Evolutionary conservation across 805 yeast species (phyloP), one percentile per base, ranked within the genome.

Genomic region (Sugiyamaella boreocaroliniensis): DNA sequence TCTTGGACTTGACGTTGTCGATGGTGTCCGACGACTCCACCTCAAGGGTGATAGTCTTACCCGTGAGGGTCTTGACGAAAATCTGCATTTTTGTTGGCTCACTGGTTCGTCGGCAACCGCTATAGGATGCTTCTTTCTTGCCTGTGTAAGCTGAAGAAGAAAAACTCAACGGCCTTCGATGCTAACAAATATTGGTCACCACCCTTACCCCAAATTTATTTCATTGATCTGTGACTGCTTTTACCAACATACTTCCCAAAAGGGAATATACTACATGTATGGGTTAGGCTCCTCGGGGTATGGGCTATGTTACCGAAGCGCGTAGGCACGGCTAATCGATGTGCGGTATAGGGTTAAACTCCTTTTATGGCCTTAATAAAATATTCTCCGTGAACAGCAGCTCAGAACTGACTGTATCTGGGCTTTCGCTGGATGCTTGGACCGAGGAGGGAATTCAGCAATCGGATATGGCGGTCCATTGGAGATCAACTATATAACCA

Each of bases 1-100:
- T 89, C 82, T 89, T 89, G 68, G 95, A 79, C 81, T 89, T 90
- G 78, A 90, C 97, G 68, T 88, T 89, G 82, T 89, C 97, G 71
- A 92, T 89, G 60, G 97, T 89, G 81, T 90, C 97, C 56, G 96
- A 88, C 60, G 97, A 89, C 79, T 90, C 97, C 64, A 89, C 97
- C 80, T 90, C 97, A 64, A 90, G 83, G 72, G 97, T 90, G 80
- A 93, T 92, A 73, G 98, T 72, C 89, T 92, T 92, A 81, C 98
- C 98, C 69, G 98, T 90, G 75, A 93, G 84, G 80, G 99, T 92
- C 81, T 92, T 93, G 79, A 93, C 98, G 80, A 93, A 93, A 81
- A 92, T 90, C 82, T 71, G 74, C 75, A 70, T 71, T 50, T 53
- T 37, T 15, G 46, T 26, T 43, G 43, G 34, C 54, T 61, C 47